These are phyloP conservation scores for Mycena pura DNA, from an alignment of 768 basidiomycete species.

Conservation along the genomic window DNA sequence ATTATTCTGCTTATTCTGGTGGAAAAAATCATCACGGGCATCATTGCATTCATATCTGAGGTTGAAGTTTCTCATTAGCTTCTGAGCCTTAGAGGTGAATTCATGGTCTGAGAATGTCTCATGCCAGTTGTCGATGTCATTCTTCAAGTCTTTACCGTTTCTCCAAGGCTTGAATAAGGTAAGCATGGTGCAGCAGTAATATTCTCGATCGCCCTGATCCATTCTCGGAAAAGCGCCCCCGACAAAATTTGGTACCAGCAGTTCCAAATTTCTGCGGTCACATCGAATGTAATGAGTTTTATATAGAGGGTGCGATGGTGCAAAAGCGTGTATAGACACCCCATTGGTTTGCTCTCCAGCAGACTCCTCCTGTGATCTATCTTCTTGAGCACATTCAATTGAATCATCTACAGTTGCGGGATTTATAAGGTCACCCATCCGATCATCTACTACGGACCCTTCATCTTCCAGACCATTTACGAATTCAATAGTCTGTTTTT, in stretches of 20 bases:
- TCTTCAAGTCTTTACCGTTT: slow-evolving; percentile 30
- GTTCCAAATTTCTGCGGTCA: background rate
- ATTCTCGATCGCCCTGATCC: too few relatives aligned
- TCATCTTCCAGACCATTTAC: background rate
- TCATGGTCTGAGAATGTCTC: slow-evolving; percentile 20
- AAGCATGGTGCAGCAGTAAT: too few relatives aligned
- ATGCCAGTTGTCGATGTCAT: slow-evolving; percentile 21
- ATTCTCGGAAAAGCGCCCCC: too few relatives aligned
- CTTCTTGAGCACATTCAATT: too few relatives aligned
- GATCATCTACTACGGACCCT: background rate
- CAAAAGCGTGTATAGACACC: too few relatives aligned
- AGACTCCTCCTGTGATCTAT: too few relatives aligned
- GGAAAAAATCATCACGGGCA: slow-evolving; percentile 33
- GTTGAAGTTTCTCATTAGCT: slow-evolving; percentile 35
- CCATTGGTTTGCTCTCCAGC: too few relatives aligned
- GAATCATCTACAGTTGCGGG: too few relatives aligned
- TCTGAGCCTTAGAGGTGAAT: slow-evolving; percentile 15
- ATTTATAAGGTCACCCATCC: too few relatives aligned
- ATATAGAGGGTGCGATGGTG: background rate
- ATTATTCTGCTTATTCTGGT: slow-evolving; percentile 4
- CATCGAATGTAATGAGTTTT: background rate
- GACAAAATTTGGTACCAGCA: slow-evolving; percentile 35
- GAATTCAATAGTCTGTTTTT: background rate
- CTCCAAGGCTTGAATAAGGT: too few relatives aligned
- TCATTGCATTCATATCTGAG: slow-evolving; percentile 37